Conservation (phyloP, 768 basidiomycete species). For the Cystobasidium ongulense region DNA sequence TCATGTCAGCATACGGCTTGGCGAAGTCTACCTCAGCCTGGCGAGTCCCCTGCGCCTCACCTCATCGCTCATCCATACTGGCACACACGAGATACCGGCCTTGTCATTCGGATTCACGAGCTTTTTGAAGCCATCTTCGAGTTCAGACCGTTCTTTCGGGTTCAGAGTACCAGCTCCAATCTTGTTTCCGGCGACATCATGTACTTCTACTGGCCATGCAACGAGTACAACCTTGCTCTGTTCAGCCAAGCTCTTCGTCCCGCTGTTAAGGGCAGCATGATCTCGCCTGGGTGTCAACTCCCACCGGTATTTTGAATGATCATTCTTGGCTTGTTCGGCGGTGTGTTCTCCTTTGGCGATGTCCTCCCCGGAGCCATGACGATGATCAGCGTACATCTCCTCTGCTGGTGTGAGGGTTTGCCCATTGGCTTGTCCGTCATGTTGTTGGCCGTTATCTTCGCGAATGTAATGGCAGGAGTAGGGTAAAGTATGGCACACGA, state of each 20-base stretch:
- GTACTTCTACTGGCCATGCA: conserved; percentile 87
- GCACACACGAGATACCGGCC: conserved; percentile 64
- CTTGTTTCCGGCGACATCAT: conserved; percentile 47
- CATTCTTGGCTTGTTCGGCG: background rate
- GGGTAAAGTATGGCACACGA: conserved; percentile 33
- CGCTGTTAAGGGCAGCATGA: conserved; percentile 89
- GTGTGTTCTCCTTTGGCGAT: background rate
- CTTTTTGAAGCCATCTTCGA: conserved; percentile 58
- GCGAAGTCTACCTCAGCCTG: too few relatives aligned
- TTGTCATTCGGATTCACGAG: conserved; percentile 57
- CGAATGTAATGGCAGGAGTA: conserved; percentile 30
- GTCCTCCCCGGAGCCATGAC: background rate
- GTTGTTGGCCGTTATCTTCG: background rate
- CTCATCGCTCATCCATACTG: conserved; percentile 83
- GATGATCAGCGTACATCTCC: background rate
- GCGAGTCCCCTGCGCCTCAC: conserved; percentile 46
- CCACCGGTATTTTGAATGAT: conserved; percentile 51
- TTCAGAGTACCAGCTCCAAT: conserved; percentile 51
- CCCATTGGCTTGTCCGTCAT: background rate
- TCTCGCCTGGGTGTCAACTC: conserved; percentile 69
- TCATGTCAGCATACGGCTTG: too few relatives aligned
- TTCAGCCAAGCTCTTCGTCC: conserved; percentile 71
- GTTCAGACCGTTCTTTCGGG: conserved; percentile 57
- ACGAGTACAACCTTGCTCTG: conserved; percentile 85
- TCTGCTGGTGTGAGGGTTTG: background rate